phyloP scores from a whole-genome alignment of 1,284 basidiomycete species.

The Puccinia polysora region DNA sequence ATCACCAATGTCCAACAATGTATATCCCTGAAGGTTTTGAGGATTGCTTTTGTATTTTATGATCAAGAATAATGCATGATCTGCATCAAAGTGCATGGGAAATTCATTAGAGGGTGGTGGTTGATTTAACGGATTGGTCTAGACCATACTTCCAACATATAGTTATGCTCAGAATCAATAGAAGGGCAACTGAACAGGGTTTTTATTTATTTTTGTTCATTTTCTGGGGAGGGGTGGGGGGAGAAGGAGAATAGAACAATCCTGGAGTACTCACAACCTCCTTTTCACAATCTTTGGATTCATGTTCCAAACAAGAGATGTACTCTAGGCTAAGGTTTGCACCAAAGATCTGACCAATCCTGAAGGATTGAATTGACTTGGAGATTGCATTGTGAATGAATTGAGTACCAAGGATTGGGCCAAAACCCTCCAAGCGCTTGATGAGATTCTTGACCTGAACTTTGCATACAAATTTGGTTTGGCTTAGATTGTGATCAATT shows the following conservation, averaged over 20 bases:
- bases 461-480: slow-evolving; percentile 20
- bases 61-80: too few species aligned
- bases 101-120: too few species aligned
- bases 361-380: slow-evolving; percentile 2
- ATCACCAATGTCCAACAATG: too few species aligned
- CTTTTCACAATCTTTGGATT: slow-evolving; percentile 5
- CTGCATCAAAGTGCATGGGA: too few species aligned
- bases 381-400: slow-evolving; percentile 6
- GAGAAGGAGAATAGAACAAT: neutral
- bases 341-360: slow-evolving; percentile 23
- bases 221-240: too few species aligned
- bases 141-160: too few species aligned
- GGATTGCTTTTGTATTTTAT: too few species aligned
- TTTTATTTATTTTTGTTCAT: too few species aligned
- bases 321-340: slow-evolving; percentile 29
- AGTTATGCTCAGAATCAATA: too few species aligned
- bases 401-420: slow-evolving; percentile 22
- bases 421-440: slow-evolving; percentile 16
- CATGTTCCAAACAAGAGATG: slow-evolving; percentile 10
- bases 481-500: slow-evolving; percentile 9
- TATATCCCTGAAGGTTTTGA: too few species aligned
- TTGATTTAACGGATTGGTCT: too few species aligned
- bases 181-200: too few species aligned
- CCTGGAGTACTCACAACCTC: slow-evolving; percentile 25
- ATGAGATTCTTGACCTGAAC: slow-evolving; percentile 21